Evolutionary conservation across 106 monocot species (phyloP), one percentile per base, ranked within the genome.

Genomic region (Xerophyta viscosa): DNA sequence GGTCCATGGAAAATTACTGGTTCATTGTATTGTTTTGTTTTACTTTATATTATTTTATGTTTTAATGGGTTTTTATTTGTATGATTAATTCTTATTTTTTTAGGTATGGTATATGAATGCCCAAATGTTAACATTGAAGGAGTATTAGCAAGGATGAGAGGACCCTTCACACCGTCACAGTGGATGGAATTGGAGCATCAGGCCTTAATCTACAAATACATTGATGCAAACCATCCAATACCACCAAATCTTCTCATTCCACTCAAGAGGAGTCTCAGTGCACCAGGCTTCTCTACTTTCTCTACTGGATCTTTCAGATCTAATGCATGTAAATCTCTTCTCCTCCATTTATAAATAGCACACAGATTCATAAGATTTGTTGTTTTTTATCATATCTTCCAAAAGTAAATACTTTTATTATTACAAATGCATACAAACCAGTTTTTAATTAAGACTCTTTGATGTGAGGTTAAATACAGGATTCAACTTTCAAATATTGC

Each of bases 161-260:
- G 86, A 24, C 60, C 73, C 31, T 86, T 92, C 70, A 82, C 86
- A 41, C 86, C 86, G 15, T 72, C 91, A 12, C 91, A 92, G 70
- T 86, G 91, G 91, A 60, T 86, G 78, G 91, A 92, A 52, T 65
- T 92, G 30, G 82, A 92, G 37, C 75, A 79, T 41, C 91, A 92
- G 46, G 82, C 76, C 11, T 39, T 92, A 72, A 92, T 92, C 73
- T 92, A 82, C 79, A 82, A 82, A 26, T 74, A 74, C 73, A 64
- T 92, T 28, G 73, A 67, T 26, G 72, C 75, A 39, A 82, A 82
- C 55, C 60, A 50, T 8, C 76, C 86, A 9, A 56, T 92, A 29
- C 91, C 86, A 27, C 31, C 91, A 10, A 77, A 41, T 56, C 62
- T 92, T 27, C 73, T 92, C 46, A 41, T 67, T 49, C 67, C 91